phyloP scores from a whole-genome alignment of 805 yeast species.

The Ogataea chonburiensis region DNA sequence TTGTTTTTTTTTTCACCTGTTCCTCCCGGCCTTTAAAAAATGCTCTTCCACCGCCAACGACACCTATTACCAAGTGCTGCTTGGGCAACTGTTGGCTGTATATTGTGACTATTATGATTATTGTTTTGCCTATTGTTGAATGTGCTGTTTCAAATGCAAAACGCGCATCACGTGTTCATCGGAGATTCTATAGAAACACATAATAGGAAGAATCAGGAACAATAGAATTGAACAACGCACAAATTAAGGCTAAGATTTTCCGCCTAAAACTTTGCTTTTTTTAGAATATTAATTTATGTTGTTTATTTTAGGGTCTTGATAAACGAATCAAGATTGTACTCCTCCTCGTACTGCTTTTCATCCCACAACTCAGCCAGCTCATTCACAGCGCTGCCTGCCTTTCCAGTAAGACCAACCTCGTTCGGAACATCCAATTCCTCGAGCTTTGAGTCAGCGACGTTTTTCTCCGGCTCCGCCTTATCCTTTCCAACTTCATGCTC shows the following conservation, averaged over 20 bases:
- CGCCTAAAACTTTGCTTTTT: background rate
- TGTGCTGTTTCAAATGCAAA: background rate
- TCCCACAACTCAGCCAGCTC: slow-evolving; percentile 96
- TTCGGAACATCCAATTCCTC: slow-evolving; percentile 36
- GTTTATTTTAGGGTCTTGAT: slow-evolving; percentile 61
- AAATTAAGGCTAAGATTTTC: background rate
- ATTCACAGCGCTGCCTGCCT: slow-evolving; percentile 83
- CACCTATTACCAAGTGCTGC: slow-evolving; percentile 11
- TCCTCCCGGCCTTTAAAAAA: slow-evolving; percentile 11
- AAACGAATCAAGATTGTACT: slow-evolving; percentile 89
- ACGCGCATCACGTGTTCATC: slow-evolving; percentile 6
- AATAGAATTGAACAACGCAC: slow-evolving; percentile 2
- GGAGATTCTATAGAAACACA: slow-evolving; percentile 6
- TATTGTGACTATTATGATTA: slow-evolving; percentile 5
- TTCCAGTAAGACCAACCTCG: slow-evolving; percentile 79
- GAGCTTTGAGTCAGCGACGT: slow-evolving; percentile 20
- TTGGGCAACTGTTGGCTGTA: slow-evolving; percentile 1
- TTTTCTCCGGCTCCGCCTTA: slow-evolving; percentile 22
- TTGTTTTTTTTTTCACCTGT: slow-evolving; percentile 10
- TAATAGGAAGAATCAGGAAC: slow-evolving; percentile 2
- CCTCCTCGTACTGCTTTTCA: slow-evolving; percentile 93
- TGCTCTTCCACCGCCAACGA: slow-evolving; percentile 11
- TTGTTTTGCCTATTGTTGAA: slow-evolving; percentile 2
- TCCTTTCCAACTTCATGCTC: slow-evolving; percentile 43
- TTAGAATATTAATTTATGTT: too few relatives aligned